Base-by-base conservation (phyloP, 2,329 filamentous ascomycete species). In the Conoideocrella luteorostrata region DNA sequence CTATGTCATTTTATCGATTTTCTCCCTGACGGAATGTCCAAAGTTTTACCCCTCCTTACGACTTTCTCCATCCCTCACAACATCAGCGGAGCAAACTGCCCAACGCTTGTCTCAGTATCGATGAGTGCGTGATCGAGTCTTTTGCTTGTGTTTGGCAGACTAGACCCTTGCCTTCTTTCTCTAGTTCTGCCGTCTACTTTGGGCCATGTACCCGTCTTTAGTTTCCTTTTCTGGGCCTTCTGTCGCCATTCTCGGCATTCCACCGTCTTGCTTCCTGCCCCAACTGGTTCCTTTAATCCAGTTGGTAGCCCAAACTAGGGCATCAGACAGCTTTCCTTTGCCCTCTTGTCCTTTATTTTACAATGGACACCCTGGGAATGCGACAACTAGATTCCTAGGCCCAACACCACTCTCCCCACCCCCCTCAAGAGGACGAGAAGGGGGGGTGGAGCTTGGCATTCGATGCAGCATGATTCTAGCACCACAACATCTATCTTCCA, bases 91-190 rank as follows among this genome's bases (percentile, higher is more conserved):
- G 32, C 38, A 41, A 32, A 20, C 17, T 9, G 7, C 38, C 29
- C 28, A 32, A 32, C 23, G 21, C 39, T 17, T 38, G 39, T 38
- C 44, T 41, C 13, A 39, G 38, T 41, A 15, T 6, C n/a, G 9
- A 22, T 37, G 26, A 41, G 32, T 45, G 43, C 38, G 24, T 35
- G 43, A 45, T 37, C 43, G 38, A 41, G 43, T 23, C 34, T n/a
- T n/a, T n/a, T 45, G 32, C 28, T 29, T 36, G 37, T 24, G 26
- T 38, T 42, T n/a, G n/a, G n/a, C 39, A 42, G 28, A 43, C 33
- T 34, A 21, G 29, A 39, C 39, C 34, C 44, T 34, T 46, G 44
- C 34, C 22, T 11, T 33, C 23, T 34, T 43, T 26, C 12, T 34
- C 35, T 34, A 18, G 18, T 13, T 26, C 12, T n/a, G 39, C 29